phyloP scores from a whole-genome alignment of 306 rosid species.

The Gastrolobium villosum region DNA sequence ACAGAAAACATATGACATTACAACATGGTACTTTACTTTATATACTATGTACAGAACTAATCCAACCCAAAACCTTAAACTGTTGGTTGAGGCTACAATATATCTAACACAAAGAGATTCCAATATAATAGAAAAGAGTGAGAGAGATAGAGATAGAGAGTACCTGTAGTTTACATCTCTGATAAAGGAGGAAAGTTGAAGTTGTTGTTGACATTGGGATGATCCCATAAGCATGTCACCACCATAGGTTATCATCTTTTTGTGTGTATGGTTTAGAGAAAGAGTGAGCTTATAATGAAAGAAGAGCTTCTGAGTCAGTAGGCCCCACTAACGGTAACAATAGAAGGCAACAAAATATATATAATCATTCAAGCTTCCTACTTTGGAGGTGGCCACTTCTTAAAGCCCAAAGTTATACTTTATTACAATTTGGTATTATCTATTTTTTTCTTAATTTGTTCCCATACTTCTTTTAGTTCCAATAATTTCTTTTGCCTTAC shows the following conservation, averaged over 20 bases:
- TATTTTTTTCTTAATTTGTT: neutral
- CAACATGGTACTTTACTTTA: neutral
- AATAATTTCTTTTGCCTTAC: neutral
- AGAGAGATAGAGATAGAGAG: neutral
- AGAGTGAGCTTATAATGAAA: slow-evolving; percentile 10
- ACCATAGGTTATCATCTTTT: slow-evolving; percentile 29
- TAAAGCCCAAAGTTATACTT: neutral
- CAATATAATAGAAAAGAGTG: neutral
- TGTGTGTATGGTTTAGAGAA: neutral
- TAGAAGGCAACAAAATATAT: slow-evolving; percentile 6
- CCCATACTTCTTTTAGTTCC: neutral
- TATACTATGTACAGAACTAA: too few relatives aligned
- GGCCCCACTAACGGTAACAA: slow-evolving; percentile 49
- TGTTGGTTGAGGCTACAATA: too few relatives aligned
- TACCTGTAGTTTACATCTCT: slow-evolving; percentile 54
- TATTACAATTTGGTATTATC: too few relatives aligned
- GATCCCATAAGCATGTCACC: slow-evolving; percentile 36
- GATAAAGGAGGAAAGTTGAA: slow-evolving; percentile 47
- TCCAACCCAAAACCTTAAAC: too few relatives aligned
- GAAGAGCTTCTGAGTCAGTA: slow-evolving; percentile 7
- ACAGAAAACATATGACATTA: neutral
- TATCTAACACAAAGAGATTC: too few relatives aligned
- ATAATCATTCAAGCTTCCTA: too few relatives aligned
- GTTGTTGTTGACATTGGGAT: slow-evolving; percentile 37
- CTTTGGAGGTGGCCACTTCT: neutral